Conservation (phyloP, 73 alveolate species). For the Paramecium octaurelia region DNA sequence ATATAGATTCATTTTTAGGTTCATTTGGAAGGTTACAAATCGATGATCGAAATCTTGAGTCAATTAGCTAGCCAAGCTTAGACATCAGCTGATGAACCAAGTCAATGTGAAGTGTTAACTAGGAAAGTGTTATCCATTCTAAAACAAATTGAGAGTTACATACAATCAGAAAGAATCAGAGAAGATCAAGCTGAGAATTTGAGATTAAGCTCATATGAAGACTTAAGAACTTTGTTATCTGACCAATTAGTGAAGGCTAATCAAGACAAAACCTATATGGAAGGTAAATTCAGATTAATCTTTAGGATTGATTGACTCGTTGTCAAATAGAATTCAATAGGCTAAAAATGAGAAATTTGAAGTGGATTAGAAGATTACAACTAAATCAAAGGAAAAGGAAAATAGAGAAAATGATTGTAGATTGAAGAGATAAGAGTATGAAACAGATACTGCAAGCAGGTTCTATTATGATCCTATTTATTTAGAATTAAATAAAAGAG, state of each 20-base stretch:
- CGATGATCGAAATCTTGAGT: slow-evolving; percentile 25
- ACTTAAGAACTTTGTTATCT: background rate
- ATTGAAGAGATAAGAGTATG: slow-evolving; percentile 13
- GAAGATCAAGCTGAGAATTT: slow-evolving; percentile 25
- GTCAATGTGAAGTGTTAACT: background rate
- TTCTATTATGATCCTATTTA: background rate
- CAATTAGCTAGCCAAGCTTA: slow-evolving; percentile 14
- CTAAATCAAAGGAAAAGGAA: slow-evolving; percentile 32
- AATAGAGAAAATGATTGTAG: slow-evolving; percentile 48
- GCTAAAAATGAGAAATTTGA: slow-evolving; percentile 39
- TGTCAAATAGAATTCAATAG: background rate
- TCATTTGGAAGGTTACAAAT: slow-evolving; percentile 48
- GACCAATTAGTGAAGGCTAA: slow-evolving; percentile 29
- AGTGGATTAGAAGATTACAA: slow-evolving; percentile 22
- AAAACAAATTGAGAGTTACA: slow-evolving; percentile 16
- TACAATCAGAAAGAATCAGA: slow-evolving; percentile 40
- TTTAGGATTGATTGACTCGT: slow-evolving; percentile 10
- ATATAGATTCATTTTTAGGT: background rate
- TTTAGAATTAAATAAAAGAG: slow-evolving; percentile 6
- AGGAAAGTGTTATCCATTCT: slow-evolving; percentile 16
- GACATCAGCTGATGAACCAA: slow-evolving; percentile 15
- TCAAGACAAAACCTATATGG: slow-evolving; percentile 34
- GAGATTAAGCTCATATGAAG: background rate
- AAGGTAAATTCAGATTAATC: background rate
- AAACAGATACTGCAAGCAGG: slow-evolving; percentile 22